These are phyloP conservation scores for Boletus rex-veris DNA, from an alignment of 768 basidiomycete species.

Conservation along the genomic window DNA sequence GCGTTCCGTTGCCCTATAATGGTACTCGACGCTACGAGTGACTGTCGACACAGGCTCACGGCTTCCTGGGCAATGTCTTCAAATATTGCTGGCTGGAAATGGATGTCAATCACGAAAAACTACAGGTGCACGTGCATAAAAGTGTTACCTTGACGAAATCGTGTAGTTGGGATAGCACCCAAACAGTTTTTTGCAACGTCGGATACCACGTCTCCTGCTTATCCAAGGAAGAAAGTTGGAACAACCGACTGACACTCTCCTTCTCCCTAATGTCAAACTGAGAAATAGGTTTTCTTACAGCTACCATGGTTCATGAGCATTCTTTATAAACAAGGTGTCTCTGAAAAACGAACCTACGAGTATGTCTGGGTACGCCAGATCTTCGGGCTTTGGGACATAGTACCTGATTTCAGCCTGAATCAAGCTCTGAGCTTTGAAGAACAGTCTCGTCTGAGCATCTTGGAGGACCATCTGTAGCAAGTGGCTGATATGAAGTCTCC, in stretches of 20 bases:
- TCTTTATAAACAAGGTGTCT: neutral
- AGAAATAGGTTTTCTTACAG: slow-evolving; percentile 41
- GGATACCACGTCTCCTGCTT: slow-evolving; percentile 91
- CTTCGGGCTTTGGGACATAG: slow-evolving; percentile 72
- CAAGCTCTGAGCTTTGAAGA: slow-evolving; percentile 93
- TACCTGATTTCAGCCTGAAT: slow-evolving; percentile 86
- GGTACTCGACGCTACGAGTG: slow-evolving; percentile 72
- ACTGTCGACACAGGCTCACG: slow-evolving; percentile 74
- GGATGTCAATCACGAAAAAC: neutral
- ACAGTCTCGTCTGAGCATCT: slow-evolving; percentile 92
- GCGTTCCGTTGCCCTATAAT: slow-evolving; percentile 51
- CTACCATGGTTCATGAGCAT: slow-evolving; percentile 30
- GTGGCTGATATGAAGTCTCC: slow-evolving; percentile 71
- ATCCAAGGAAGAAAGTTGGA: slow-evolving; percentile 66
- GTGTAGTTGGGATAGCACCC: slow-evolving; percentile 87
- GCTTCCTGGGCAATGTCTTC: slow-evolving; percentile 97
- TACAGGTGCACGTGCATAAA: neutral
- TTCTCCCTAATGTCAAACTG: slow-evolving; percentile 58
- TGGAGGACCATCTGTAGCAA: slow-evolving; percentile 88
- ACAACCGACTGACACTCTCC: slow-evolving; percentile 63
- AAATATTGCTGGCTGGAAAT: slow-evolving; percentile 83
- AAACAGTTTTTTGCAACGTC: slow-evolving; percentile 80
- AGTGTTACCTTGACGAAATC: slow-evolving; percentile 83
- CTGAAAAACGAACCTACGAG: slow-evolving; percentile 53
- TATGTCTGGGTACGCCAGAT: slow-evolving; percentile 84